Percentiles rank a stretch among this genome's conserved stretches.
Conservation (phyloP, 305 asterid genomes). For the Fraxinus platypoda region DNA sequence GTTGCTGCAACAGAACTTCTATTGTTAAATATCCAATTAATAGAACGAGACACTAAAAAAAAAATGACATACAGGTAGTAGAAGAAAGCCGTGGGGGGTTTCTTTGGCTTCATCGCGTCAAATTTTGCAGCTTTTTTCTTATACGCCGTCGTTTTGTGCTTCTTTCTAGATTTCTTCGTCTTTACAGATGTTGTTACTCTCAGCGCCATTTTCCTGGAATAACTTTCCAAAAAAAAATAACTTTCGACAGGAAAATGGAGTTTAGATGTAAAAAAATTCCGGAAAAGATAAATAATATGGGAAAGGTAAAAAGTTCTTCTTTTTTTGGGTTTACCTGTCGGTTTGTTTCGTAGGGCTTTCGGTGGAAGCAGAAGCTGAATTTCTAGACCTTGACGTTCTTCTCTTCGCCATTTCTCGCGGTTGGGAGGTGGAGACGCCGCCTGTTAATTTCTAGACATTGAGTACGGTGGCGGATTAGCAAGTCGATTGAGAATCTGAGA, state of each 20-base stretch:
- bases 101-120: conserved; percentile 78
- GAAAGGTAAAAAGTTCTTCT: neutral
- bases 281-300: neutral
- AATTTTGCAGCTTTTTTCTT: conserved; percentile 45
- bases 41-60: neutral
- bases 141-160: conserved; percentile 34
- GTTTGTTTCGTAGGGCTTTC: conserved; percentile 15
- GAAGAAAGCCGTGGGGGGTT: conserved; percentile 98
- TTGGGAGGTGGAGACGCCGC: neutral
- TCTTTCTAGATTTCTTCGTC: conserved; percentile 41
- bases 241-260: neutral
- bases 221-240: neutral
- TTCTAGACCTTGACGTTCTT: conserved; percentile 26
- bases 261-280: neutral
- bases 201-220: conserved; percentile 48
- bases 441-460: neutral
- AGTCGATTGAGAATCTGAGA: neutral
- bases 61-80: conserved; percentile 58
- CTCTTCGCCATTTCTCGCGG: conserved; percentile 43
- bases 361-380: conserved; percentile 24
- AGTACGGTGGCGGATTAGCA: neutral
- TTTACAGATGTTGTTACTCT: conserved; percentile 32
- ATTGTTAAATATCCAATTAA: neutral
- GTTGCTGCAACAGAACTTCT: neutral
- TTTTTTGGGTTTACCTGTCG: conserved; percentile 34